Evolutionary conservation across 2,329 filamentous ascomycete genomes (phyloP).

Genomic region (Leptographium wingfieldii): DNA sequence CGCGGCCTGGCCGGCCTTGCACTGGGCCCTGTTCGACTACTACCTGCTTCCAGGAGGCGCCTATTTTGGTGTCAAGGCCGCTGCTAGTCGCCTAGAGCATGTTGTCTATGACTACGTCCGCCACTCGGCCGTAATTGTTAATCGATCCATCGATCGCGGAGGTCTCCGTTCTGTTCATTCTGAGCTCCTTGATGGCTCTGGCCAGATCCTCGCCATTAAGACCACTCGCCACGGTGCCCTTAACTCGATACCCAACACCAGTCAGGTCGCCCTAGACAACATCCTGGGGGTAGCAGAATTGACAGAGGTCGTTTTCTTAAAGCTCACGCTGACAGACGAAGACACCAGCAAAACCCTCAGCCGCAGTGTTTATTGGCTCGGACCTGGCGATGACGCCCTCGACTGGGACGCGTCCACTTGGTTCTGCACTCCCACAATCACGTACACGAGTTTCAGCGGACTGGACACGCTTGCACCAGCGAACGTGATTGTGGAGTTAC

Average conservation of each 20-base stretch:
- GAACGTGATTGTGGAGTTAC: background rate
- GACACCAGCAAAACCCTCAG: conserved; percentile 25
- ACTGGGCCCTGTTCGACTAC: conserved; percentile 54
- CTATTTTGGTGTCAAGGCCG: conserved; percentile 45
- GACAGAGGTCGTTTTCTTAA: conserved; percentile 35
- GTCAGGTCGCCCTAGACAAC: conserved; percentile 23
- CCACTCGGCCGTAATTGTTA: conserved; percentile 37
- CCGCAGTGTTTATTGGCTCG: conserved; percentile 49
- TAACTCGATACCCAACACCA: conserved; percentile 27
- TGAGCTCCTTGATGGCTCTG: conserved; percentile 36
- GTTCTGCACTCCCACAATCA: conserved; percentile 43
- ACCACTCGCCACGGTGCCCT: background rate
- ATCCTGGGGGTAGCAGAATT: conserved; percentile 16
- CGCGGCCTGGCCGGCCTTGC: conserved; percentile 50
- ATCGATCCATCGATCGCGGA: conserved; percentile 29
- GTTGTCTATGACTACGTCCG: conserved; percentile 40
- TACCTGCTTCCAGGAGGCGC: conserved; percentile 45
- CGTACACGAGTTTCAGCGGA: conserved; percentile 27
- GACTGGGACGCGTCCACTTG: conserved; percentile 45
- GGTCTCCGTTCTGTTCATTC: conserved; percentile 31
- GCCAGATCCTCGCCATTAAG: conserved; percentile 24
- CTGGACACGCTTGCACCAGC: background rate
- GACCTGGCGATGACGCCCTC: conserved; percentile 31
- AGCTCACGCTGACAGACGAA: conserved; percentile 27
- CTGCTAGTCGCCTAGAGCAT: conserved; percentile 30